phyloP scores from a whole-genome alignment of 2,329 filamentous ascomycete genomes.

The Xylaria sp. region DNA sequence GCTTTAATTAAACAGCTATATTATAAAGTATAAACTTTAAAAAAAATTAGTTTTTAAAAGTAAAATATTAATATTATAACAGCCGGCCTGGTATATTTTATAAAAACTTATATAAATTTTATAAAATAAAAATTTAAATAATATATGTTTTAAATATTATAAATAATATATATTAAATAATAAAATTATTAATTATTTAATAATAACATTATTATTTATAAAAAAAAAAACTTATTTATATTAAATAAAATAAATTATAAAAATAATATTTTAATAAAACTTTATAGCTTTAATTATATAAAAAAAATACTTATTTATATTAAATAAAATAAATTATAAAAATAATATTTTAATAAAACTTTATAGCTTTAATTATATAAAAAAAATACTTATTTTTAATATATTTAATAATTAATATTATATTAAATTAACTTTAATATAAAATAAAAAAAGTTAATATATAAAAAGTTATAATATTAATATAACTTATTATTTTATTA shows the following conservation, averaged over 20 bases:
- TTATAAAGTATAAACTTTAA: not conserved
- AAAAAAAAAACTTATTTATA: not conserved
- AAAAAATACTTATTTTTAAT: not conserved
- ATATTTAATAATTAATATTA: not conserved
- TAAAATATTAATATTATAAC: not conserved
- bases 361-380: not conserved
- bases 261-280: not conserved
- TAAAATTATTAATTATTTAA: not conserved
- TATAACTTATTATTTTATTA: not conserved
- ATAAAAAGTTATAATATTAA: slow-evolving; percentile 1
- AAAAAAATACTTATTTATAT: not conserved
- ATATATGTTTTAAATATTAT: slow-evolving; percentile 3
- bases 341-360: not conserved
- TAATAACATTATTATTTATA: not conserved
- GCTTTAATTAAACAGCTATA: not conserved
- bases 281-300: not conserved
- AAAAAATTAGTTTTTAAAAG: not conserved
- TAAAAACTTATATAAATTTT: not conserved
- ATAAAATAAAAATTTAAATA: slow-evolving; percentile 4
- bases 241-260: not conserved
- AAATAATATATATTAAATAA: not conserved
- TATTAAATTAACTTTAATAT: not conserved
- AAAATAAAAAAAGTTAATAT: slow-evolving; percentile 5
- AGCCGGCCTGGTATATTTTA: not conserved
- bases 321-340: not conserved